These are phyloP conservation scores for Gillenia trifoliata DNA, from an alignment of 306 rosid genomes.

Conservation along the genomic window DNA sequence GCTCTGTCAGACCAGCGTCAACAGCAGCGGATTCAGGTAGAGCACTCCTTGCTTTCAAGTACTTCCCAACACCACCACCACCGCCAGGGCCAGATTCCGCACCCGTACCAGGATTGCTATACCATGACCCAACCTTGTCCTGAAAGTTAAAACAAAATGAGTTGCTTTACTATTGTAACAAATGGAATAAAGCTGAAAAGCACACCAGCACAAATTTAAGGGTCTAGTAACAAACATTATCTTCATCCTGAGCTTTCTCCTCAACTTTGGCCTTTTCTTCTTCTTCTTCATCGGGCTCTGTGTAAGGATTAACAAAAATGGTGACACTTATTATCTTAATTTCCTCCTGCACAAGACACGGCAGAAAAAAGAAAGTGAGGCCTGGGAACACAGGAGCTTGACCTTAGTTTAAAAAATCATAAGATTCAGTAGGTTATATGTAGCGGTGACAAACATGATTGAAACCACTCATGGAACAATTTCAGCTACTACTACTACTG, in stretches of 20 bases:
- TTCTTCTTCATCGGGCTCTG: slow-evolving; percentile 90
- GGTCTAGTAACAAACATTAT: slow-evolving; percentile 50
- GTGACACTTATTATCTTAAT: slow-evolving; percentile 77
- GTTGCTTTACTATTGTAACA: neutral
- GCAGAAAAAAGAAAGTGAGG: slow-evolving; percentile 10
- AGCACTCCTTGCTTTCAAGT: slow-evolving; percentile 64
- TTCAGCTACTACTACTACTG: neutral
- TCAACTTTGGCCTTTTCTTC: slow-evolving; percentile 42
- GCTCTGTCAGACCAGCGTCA: slow-evolving; percentile 25
- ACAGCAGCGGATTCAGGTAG: slow-evolving; percentile 43
- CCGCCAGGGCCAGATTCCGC: slow-evolving; percentile 39
- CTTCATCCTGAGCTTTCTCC: slow-evolving; percentile 72
- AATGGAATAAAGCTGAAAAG: slow-evolving; percentile 2
- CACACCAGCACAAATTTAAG: slow-evolving; percentile 8
- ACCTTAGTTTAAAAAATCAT: neutral
- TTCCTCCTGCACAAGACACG: slow-evolving; percentile 65
- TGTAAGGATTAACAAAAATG: slow-evolving; percentile 77
- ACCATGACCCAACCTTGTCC: slow-evolving; percentile 91
- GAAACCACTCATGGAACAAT: neutral
- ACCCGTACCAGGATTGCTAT: slow-evolving; percentile 80
- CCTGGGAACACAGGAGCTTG: neutral
- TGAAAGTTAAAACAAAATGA: slow-evolving; percentile 28
- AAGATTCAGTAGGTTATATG: neutral
- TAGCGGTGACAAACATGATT: neutral
- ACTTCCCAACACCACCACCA: slow-evolving; percentile 75